phyloP scores from a whole-genome alignment of 331 rosid species.

The Malus hybrid region DNA sequence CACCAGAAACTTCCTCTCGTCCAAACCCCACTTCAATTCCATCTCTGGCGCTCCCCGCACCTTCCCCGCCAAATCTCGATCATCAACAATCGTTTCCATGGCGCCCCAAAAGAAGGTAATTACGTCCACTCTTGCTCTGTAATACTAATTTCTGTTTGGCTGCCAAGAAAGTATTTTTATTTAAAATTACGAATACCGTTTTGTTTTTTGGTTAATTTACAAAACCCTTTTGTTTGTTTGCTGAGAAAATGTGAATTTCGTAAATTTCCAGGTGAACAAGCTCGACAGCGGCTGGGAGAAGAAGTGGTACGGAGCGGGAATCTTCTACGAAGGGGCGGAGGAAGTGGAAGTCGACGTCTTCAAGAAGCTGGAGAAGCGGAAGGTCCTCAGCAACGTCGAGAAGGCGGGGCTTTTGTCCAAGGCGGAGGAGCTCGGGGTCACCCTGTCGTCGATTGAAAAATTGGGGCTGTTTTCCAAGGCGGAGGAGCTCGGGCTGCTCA shows the following conservation, averaged over 20 bases:
- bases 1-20: conserved; percentile 16
- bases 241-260: background rate
- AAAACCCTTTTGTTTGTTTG: background rate
- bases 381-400: conserved; percentile 80
- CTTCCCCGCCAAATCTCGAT: conserved; percentile 15
- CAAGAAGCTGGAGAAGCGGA: conserved; percentile 77
- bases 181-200: background rate
- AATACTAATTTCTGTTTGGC: background rate
- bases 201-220: background rate
- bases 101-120: conserved; percentile 68
- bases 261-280: conserved; percentile 61
- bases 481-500: conserved; percentile 76
- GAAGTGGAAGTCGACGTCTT: conserved; percentile 84
- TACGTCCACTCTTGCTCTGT: background rate
- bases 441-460: conserved; percentile 81
- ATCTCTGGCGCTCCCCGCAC: conserved; percentile 2
- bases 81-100: conserved; percentile 59
- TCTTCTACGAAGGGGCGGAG: conserved; percentile 85
- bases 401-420: conserved; percentile 73
- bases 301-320: conserved; percentile 85
- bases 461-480: conserved; percentile 83
- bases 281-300: conserved; percentile 69
- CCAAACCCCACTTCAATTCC: conserved; percentile 4
- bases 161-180: background rate
- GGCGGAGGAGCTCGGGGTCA: conserved; percentile 74